Evolutionary conservation across 495 filamentous ascomycete genomes (phyloP).

Genomic region (Hypoxylon rickii): DNA sequence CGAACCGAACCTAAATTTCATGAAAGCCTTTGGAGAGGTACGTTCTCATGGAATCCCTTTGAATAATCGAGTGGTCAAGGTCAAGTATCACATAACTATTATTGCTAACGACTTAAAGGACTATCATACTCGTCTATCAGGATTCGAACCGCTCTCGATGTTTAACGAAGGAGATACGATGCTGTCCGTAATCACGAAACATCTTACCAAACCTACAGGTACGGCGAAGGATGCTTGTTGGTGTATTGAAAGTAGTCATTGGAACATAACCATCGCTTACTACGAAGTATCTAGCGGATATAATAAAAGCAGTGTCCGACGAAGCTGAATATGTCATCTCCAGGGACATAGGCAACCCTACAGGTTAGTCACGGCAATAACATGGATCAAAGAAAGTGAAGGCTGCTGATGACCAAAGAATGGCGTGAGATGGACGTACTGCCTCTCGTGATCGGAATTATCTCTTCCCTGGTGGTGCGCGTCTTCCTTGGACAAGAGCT

Average conservation of each 20-base stretch:
- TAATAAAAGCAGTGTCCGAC: conserved; percentile 44
- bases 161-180: conserved; percentile 30
- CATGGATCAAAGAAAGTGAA: neutral
- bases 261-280: neutral
- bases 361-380: conserved; percentile 6
- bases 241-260: too few relatives aligned
- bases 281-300: conserved; percentile 30
- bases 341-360: conserved; percentile 32
- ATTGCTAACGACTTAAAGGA: conserved; percentile 28
- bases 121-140: conserved; percentile 50
- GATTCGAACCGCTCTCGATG: conserved; percentile 51
- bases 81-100: neutral
- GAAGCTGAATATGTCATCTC: conserved; percentile 46
- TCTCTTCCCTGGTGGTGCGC: conserved; percentile 50
- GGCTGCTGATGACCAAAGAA: conserved; percentile 15
- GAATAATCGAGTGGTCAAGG: too few relatives aligned
- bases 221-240: neutral
- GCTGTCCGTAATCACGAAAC: conserved; percentile 47
- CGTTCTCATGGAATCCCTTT: too few relatives aligned
- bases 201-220: conserved; percentile 48
- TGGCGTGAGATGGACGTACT: conserved; percentile 34
- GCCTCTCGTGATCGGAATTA: conserved; percentile 33
- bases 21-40: conserved; percentile 45
- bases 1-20: conserved; percentile 43
- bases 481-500: conserved; percentile 56